These are phyloP conservation scores for Penstemon newberryi DNA, from an alignment of 257 asterid species.

Conservation along the genomic window DNA sequence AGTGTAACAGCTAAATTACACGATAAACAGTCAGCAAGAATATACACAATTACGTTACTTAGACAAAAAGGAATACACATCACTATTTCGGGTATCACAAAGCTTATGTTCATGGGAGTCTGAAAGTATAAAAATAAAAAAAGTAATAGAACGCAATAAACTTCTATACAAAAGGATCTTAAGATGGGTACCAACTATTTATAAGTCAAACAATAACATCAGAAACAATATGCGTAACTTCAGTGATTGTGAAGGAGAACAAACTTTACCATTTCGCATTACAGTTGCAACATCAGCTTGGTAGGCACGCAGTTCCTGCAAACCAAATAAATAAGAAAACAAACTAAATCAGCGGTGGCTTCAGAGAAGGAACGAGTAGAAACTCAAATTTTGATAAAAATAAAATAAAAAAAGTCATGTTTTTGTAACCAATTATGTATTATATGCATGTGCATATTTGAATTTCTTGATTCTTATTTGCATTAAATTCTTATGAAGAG, in stretches of 20 bases:
- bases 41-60: too few relatives aligned
- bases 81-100: conserved; percentile 14
- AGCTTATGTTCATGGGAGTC: conserved; percentile 9
- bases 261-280: conserved; percentile 73
- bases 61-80: not conserved
- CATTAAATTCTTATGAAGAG: not conserved
- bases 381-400: not conserved
- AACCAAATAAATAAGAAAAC: conserved; percentile 27
- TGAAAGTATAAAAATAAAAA: conserved; percentile 5
- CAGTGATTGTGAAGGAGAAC: conserved; percentile 5
- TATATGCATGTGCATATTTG: not conserved
- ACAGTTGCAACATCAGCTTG: conserved; percentile 99
- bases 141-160: conserved; percentile 13
- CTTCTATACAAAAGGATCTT: not conserved
- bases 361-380: conserved; percentile 11
- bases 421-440: not conserved
- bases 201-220: conserved; percentile 20
- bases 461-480: conserved; percentile 5
- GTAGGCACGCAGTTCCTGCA: conserved; percentile 93
- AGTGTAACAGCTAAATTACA: not conserved
- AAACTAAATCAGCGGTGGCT: conserved; percentile 20
- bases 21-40: not conserved
- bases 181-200: conserved; percentile 11
- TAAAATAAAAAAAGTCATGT: not conserved
- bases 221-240: conserved; percentile 13